Base-by-base conservation (phyloP, 257 asterid genomes). In the Solanum neorickii region DNA sequence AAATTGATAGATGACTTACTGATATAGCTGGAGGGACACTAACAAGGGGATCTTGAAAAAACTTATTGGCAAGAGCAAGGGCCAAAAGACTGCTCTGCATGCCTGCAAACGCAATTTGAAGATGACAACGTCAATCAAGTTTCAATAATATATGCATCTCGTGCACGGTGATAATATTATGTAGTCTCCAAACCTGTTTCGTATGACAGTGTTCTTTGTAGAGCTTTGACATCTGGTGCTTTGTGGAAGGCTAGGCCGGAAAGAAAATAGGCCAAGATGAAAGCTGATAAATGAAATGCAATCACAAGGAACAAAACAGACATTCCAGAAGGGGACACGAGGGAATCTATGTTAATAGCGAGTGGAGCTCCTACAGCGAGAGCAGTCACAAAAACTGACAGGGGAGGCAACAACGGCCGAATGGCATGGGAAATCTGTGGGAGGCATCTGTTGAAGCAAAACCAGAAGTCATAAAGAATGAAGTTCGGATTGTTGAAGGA, bases 71-170 rank as follows among this genome's bases (percentile, higher is more conserved):
- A 12, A 97, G 98, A 39, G 98, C 98, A 82, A 95, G 98, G 80
- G 98, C 99, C 89, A 97, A 88, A 89, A 97, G 99, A 89, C 99
- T 95, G 93, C 99, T 97, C 91, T 97, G 99, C 99, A 97, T 97
- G 87, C 99, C 99, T 95, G 89, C 66, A 87, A 21, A 47, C 20
- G 29, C 56, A 35, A 83, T 42, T 60, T 87, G 59, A 56, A 86
- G 39, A 25, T 35, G 66, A 80, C 42, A 65, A 47, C 6, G 78
- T 86, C 75, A 84, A 87, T 87, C 87, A 47, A 78, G 59, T 72
- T 87, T 25, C 62, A n/a, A 25, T 86, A 88, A 80, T 49, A 85
- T 65, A 68, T 52, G 86, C 14, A 25, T 41, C 83, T 82, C 13
- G 49, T 47, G 66, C 82, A 77, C 0, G 3, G 9, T 46, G 85